Percentiles rank a stretch among this genome's conserved stretches.
These are phyloP conservation scores for Groenewaldozyma sp. DNA, from an alignment of 1,139 yeast genomes.

Conservation along the genomic window DNA sequence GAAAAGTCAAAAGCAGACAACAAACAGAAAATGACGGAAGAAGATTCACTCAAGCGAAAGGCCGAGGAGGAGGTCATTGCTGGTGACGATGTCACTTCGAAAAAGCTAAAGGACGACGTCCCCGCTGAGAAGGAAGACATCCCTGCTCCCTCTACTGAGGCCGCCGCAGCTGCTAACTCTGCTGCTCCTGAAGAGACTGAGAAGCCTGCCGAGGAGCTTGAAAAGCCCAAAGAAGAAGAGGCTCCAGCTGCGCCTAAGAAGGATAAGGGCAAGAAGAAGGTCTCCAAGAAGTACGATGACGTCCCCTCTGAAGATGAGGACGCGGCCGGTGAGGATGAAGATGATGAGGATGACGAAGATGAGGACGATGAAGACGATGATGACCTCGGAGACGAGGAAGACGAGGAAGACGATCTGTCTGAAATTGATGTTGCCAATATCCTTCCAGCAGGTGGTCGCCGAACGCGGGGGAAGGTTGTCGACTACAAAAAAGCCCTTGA, in stretches of 20 bases:
- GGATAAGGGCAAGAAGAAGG: constrained; percentile 20
- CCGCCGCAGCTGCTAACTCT: constrained; percentile 1
- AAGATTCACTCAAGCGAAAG: constrained; percentile 13
- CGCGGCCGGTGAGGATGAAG: constrained; percentile 26
- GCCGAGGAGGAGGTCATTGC: constrained; percentile 10
- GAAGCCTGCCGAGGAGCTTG: constrained; percentile 13
- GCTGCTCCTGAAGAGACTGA: constrained; percentile 5
- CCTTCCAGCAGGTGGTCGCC: constrained; percentile 59
- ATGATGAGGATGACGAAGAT: constrained; percentile 22
- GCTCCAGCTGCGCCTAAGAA: constrained; percentile 14
- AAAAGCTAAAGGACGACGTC: constrained; percentile 2
- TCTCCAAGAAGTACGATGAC: constrained; percentile 23
- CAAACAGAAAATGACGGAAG: constrained; percentile 7
- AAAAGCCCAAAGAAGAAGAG: constrained; percentile 20
- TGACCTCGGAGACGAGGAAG: constrained; percentile 29
- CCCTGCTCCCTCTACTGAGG: not conserved
- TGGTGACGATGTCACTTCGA: not conserved
- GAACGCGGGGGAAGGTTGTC: constrained; percentile 84
- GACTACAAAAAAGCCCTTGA: constrained; percentile 84
- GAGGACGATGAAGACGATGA: constrained; percentile 19
- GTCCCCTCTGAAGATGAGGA: constrained; percentile 34
- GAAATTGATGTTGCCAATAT: constrained; percentile 83
- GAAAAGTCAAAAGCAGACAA: too few relatives aligned
- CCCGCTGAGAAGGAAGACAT: not conserved
- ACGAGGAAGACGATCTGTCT: constrained; percentile 41